Conservation (phyloP, 2,329 filamentous ascomycete genomes). For the Teratosphaeria nubilosa region DNA sequence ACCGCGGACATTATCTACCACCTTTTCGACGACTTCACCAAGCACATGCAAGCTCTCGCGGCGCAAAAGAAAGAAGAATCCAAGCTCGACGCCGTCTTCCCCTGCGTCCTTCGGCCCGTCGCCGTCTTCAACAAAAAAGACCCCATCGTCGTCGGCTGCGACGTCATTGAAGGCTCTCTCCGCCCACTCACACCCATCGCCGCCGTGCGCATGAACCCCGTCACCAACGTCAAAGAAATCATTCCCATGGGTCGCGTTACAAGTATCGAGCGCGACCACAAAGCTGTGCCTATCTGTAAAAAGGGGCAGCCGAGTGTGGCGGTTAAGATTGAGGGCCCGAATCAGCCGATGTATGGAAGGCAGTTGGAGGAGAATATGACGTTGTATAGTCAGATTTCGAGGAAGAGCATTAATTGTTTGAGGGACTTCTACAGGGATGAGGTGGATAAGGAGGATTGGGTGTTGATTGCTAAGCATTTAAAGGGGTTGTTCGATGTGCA, state of each 20-base stretch:
- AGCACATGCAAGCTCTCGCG: slow-evolving; percentile 77
- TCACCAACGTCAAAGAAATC: slow-evolving; percentile 73
- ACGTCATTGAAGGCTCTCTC: slow-evolving; percentile 84
- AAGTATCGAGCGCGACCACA: slow-evolving; percentile 95
- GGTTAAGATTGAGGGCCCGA: slow-evolving; percentile 88
- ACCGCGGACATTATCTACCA: slow-evolving; percentile 99
- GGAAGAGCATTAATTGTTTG: slow-evolving; percentile 81
- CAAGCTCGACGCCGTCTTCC: slow-evolving; percentile 94
- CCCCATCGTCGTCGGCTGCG: slow-evolving; percentile 90
- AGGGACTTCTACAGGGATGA: slow-evolving; percentile 92
- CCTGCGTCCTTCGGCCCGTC: slow-evolving; percentile 79
- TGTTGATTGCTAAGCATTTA: slow-evolving; percentile 75
- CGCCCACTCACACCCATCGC: slow-evolving; percentile 82
- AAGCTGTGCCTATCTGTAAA: slow-evolving; percentile 84
- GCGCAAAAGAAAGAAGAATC: slow-evolving; percentile 94
- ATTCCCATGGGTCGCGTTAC: slow-evolving; percentile 73
- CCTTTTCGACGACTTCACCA: slow-evolving; percentile 91
- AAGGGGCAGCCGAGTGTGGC: slow-evolving; percentile 95
- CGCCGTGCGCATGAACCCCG: slow-evolving; percentile 69
- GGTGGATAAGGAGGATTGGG: slow-evolving; percentile 87
- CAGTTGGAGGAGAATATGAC: slow-evolving; percentile 86
- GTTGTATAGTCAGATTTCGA: slow-evolving; percentile 79
- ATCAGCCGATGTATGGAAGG: slow-evolving; percentile 77
- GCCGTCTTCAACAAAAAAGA: slow-evolving; percentile 98
- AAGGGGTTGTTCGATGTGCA: slow-evolving; percentile 79